A percentile compares a stretch with the other conserved stretches of the same genome.
phyloP scores from a whole-genome alignment of 768 basidiomycete genomes.

The Russula compacta region DNA sequence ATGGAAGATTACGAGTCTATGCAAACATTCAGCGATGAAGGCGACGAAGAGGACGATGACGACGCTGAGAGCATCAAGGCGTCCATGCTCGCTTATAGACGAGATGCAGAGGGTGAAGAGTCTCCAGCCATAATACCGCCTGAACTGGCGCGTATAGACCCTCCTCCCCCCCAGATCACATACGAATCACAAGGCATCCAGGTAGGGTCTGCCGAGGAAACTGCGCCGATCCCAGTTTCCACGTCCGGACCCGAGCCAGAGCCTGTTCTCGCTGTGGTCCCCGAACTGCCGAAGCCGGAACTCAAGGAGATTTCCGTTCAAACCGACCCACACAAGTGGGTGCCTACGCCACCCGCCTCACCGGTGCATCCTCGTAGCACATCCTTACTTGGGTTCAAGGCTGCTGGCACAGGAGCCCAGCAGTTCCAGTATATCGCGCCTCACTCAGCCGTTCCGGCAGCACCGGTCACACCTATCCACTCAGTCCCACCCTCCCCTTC shows the following conservation, averaged over 20 bases:
- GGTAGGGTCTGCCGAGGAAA: conserved; percentile 25
- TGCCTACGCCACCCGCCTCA: conserved; percentile 31
- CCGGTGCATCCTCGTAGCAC: conserved; percentile 26
- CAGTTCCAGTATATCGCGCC: conserved; percentile 59
- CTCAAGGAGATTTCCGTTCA: conserved; percentile 69
- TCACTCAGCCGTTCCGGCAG: conserved; percentile 31
- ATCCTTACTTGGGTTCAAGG: conserved; percentile 37
- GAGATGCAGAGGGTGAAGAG: conserved; percentile 8
- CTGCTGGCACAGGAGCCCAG: conserved; percentile 50
- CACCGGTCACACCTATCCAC: conserved; percentile 27
- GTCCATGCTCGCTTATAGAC: conserved; percentile 34
- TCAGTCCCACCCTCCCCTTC: conserved; percentile 33
- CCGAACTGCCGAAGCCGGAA: conserved; percentile 46
- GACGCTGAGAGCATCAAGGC: conserved; percentile 67
- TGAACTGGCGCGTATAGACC: conserved; percentile 10
- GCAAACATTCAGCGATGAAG: conserved; percentile 44
- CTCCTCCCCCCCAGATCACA: conserved; percentile 28
- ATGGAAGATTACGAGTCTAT: conserved; percentile 22
- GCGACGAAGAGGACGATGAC: conserved; percentile 47
- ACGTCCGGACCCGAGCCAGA: conserved; percentile 1
- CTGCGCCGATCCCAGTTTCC: neutral
- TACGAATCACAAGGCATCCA: conserved; percentile 45
- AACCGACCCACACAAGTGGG: conserved; percentile 73
- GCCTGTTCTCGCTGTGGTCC: conserved; percentile 20
- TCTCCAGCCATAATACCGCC: conserved; percentile 9